Percentiles rank a stretch among this genome's conserved stretches.
phyloP scores from a whole-genome alignment of 768 basidiomycete genomes.

The Peribolospora baueri region DNA sequence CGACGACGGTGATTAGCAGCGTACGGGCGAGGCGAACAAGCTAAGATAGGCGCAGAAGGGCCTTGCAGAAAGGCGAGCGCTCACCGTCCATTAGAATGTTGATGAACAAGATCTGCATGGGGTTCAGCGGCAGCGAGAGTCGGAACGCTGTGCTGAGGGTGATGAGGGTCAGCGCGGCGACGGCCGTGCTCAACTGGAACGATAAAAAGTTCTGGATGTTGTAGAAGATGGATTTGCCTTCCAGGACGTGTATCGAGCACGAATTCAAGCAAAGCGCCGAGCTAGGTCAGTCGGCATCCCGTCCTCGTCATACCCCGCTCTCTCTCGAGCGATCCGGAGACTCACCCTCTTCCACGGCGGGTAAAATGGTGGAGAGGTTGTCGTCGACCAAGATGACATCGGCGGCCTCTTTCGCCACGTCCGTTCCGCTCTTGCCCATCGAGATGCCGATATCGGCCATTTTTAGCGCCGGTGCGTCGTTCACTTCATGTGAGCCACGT shows the following conservation, averaged over 20 bases:
- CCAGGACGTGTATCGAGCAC: slow-evolving; percentile 1
- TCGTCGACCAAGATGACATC: slow-evolving; percentile 94
- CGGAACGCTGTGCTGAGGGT: slow-evolving; percentile 77
- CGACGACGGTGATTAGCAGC: neutral
- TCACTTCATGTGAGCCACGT: slow-evolving; percentile 31
- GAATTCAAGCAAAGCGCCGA: no score
- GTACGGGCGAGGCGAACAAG: neutral
- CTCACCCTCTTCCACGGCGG: slow-evolving; percentile 35
- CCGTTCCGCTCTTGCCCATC: slow-evolving; percentile 96
- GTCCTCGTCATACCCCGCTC: no score
- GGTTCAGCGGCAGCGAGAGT: slow-evolving; percentile 74
- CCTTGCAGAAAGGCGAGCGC: slow-evolving; percentile 8
- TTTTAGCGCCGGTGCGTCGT: slow-evolving; percentile 87
- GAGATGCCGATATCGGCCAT: slow-evolving; percentile 95
- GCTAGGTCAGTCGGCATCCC: no score
- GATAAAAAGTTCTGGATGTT: slow-evolving; percentile 95
- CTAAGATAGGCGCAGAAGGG: neutral
- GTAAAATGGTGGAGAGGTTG: slow-evolving; percentile 81
- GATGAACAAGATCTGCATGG: slow-evolving; percentile 98
- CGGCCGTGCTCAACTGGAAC: slow-evolving; percentile 94
- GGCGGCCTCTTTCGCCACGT: slow-evolving; percentile 94
- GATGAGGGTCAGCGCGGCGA: slow-evolving; percentile 81
- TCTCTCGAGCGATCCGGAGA: neutral
- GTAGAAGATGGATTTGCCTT: slow-evolving; percentile 75
- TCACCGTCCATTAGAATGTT: slow-evolving; percentile 95